A percentile compares a stretch with the other conserved stretches of the same genome.
phyloP scores from a whole-genome alignment of 208 protist species.

The Trypanosoma avium region DNA sequence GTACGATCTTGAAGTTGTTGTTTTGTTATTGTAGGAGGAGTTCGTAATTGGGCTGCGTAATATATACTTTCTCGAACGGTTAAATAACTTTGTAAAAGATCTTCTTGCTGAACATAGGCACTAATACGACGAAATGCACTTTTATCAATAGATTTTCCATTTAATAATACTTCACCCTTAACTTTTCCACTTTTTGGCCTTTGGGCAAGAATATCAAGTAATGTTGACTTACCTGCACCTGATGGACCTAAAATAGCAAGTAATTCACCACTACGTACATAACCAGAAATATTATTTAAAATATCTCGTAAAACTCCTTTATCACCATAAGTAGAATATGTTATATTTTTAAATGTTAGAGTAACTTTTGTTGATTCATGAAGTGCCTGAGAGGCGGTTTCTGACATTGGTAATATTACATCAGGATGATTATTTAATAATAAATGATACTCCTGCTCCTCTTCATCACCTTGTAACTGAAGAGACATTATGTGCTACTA shows the following conservation, averaged over 20 bases:
- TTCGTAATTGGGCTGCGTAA: slow-evolving; percentile 64
- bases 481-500: not conserved
- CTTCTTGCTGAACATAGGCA: slow-evolving; percentile 86
- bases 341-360: slow-evolving; percentile 59
- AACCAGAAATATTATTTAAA: slow-evolving; percentile 54
- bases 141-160: slow-evolving; percentile 38
- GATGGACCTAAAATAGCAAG: slow-evolving; percentile 77
- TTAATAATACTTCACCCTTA: slow-evolving; percentile 46
- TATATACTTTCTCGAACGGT: slow-evolving; percentile 72
- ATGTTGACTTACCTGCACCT: slow-evolving; percentile 77
- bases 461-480: not conserved
- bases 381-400: not conserved
- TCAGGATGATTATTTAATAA: too few species aligned
- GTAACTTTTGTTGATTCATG: too few species aligned
- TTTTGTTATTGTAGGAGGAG: slow-evolving; percentile 28
- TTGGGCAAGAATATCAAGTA: slow-evolving; percentile 75
- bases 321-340: slow-evolving; percentile 31
- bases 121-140: slow-evolving; percentile 36
- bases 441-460: not conserved
- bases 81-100: slow-evolving; percentile 58
- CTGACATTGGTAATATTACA: too few species aligned
- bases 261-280: slow-evolving; percentile 56
- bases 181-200: slow-evolving; percentile 29
- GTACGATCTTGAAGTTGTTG: slow-evolving; percentile 22
- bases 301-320: slow-evolving; percentile 43